Evolutionary conservation across 495 filamentous ascomycete genomes (phyloP).

Genomic region (Penicillium alfredii): DNA sequence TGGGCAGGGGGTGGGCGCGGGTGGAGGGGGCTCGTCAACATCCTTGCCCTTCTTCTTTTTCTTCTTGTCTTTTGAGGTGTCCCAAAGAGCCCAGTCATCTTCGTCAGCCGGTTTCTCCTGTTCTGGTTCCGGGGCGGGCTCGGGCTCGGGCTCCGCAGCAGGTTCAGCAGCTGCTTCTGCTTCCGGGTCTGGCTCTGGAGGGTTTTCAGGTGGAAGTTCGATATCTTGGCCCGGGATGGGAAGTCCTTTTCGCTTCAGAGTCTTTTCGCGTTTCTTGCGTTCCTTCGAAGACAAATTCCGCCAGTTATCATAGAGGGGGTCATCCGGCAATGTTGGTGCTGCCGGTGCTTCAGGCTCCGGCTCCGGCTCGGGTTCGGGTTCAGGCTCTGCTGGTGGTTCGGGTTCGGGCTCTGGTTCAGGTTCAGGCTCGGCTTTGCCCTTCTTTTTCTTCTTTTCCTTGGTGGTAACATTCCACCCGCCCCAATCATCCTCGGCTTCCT

Average conservation of each 20-base stretch:
- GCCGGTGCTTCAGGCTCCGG: too few species aligned
- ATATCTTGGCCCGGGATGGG: slow-evolving; percentile 36
- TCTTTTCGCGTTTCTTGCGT: slow-evolving; percentile 36
- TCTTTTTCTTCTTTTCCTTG: slow-evolving; percentile 20
- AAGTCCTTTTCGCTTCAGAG: slow-evolving; percentile 28
- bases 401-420: slow-evolving; percentile 25
- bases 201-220: slow-evolving; percentile 22
- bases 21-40: slow-evolving; percentile 43
- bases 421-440: slow-evolving; percentile 24
- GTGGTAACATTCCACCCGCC: slow-evolving; percentile 19
- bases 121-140: slow-evolving; percentile 16
- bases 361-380: slow-evolving; percentile 15
- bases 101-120: slow-evolving; percentile 24
- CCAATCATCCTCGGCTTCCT: slow-evolving; percentile 49
- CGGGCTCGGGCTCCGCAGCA: slow-evolving; percentile 13
- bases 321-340: slow-evolving; percentile 18
- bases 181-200: slow-evolving; percentile 8
- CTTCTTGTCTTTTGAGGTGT: slow-evolving; percentile 39
- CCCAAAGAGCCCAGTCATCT: slow-evolving; percentile 36
- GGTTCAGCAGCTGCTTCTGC: slow-evolving; percentile 16
- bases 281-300: slow-evolving; percentile 31
- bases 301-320: slow-evolving; percentile 38
- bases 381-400: slow-evolving; percentile 14
- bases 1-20: slow-evolving; percentile 47
- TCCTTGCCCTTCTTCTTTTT: slow-evolving; percentile 38